These are phyloP conservation scores for Trichoderma harzianum DNA, from an alignment of 2,329 filamentous ascomycete species.

Conservation along the genomic window DNA sequence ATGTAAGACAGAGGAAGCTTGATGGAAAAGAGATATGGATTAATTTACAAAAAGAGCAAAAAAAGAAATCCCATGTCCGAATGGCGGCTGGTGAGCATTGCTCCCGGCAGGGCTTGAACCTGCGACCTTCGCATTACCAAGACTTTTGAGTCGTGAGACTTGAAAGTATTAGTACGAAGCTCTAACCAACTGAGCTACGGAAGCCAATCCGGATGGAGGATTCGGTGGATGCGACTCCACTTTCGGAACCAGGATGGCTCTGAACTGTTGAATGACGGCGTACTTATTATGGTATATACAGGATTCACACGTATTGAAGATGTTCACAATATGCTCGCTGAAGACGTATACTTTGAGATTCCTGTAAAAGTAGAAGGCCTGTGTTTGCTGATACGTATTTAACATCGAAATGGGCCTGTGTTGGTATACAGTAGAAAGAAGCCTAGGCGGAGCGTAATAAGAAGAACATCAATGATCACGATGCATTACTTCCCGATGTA, in stretches of 20 bases:
- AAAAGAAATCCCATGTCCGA: background rate
- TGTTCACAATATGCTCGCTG: background rate
- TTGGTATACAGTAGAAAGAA: too few species aligned
- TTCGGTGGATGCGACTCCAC: background rate
- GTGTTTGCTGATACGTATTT: too few species aligned
- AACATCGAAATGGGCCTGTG: too few species aligned
- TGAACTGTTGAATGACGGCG: background rate
- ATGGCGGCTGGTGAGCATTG: background rate
- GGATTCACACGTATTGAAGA: background rate
- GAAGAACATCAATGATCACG: too few species aligned
- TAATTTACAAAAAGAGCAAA: background rate
- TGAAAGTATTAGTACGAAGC: background rate
- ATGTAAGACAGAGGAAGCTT: background rate
- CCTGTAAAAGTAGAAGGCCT: too few species aligned
- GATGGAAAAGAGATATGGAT: background rate
- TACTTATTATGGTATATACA: background rate
- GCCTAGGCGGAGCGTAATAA: too few species aligned
- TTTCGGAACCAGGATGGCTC: background rate
- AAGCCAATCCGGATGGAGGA: background rate
- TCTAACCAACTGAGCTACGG: background rate
- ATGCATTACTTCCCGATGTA: too few species aligned
- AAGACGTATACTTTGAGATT: too few species aligned
- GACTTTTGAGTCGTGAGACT: background rate
- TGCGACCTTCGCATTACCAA: constrained; percentile 8
- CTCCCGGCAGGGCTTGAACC: constrained; percentile 10